These are phyloP conservation scores for Plantago lanceolata DNA, from an alignment of 305 asterid species.

Conservation along the genomic window DNA sequence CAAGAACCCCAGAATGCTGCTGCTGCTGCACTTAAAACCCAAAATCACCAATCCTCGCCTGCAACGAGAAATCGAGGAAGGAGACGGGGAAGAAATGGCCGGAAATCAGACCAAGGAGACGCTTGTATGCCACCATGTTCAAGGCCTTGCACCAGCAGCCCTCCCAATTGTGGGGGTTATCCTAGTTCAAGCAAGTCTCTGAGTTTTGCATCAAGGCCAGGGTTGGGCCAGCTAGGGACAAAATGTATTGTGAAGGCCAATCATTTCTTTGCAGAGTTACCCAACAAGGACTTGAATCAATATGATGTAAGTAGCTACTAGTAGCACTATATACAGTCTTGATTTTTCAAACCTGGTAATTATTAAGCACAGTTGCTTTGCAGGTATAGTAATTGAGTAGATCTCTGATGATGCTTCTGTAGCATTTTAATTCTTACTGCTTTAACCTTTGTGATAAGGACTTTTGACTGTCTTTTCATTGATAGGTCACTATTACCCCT, in stretches of 20 bases:
- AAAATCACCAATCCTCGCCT: constrained; percentile 48
- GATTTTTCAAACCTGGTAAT: background rate
- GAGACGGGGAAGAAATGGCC: constrained; percentile 76
- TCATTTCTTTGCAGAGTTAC: constrained; percentile 89
- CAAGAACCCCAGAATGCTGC: constrained; percentile 47
- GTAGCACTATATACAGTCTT: background rate
- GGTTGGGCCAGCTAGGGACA: constrained; percentile 84
- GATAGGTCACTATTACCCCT: constrained; percentile 82
- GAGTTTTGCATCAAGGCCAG: constrained; percentile 77
- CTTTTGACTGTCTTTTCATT: constrained; percentile 19
- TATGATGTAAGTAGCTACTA: constrained; percentile 77
- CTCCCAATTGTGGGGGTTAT: constrained; percentile 35
- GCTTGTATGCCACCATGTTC: constrained; percentile 74
- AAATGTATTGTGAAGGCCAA: constrained; percentile 94
- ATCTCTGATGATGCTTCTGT: constrained; percentile 34
- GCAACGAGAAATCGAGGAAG: constrained; percentile 70
- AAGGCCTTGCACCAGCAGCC: constrained; percentile 68
- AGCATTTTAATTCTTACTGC: background rate
- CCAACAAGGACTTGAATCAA: constrained; percentile 88
- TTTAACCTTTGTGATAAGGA: constrained; percentile 26
- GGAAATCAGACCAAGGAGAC: constrained; percentile 85
- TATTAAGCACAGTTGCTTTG: background rate
- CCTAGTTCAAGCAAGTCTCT: constrained; percentile 73
- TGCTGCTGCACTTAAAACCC: constrained; percentile 26
- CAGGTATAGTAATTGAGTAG: constrained; percentile 23